A percentile compares a stretch with the other conserved stretches of the same genome.
Conservation (phyloP, 768 basidiomycete species). For the Nidularia sp. region DNA sequence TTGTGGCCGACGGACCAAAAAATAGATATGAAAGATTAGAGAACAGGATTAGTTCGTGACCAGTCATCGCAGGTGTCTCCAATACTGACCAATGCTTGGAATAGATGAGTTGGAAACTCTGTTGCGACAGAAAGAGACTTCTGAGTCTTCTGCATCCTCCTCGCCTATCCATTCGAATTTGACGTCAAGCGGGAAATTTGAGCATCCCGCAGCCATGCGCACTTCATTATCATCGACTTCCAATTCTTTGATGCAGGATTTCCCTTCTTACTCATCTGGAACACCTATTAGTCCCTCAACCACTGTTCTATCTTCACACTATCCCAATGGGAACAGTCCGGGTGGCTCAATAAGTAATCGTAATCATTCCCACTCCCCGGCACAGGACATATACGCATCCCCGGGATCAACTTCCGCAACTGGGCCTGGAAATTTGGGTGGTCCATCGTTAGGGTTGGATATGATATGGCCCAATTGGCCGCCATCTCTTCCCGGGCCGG, state of each 20-base stretch:
- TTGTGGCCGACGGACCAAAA: constrained; percentile 46
- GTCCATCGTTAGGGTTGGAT: constrained; percentile 25
- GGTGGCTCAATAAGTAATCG: constrained; percentile 7
- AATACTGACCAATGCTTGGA: neutral
- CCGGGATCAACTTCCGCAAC: constrained; percentile 5
- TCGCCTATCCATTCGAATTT: too few relatives aligned
- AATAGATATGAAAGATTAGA: constrained; percentile 63
- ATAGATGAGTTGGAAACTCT: constrained; percentile 66
- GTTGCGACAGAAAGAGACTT: constrained; percentile 53
- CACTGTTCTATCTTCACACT: constrained; percentile 4
- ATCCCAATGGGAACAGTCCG: constrained; percentile 6
- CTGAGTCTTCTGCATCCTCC: constrained; percentile 5
- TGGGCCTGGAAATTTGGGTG: constrained; percentile 4
- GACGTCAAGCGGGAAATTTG: too few relatives aligned
- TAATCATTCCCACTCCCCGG: constrained; percentile 19
- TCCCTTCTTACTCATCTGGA: constrained; percentile 2
- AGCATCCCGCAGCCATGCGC: constrained; percentile 1
- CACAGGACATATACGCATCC: constrained; percentile 13
- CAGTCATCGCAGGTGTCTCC: neutral
- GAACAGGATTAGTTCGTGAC: constrained; percentile 56
- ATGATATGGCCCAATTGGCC: constrained; percentile 61
- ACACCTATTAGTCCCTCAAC: constrained; percentile 3
- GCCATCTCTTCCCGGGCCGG: constrained; percentile 53
- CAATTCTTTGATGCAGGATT: neutral
- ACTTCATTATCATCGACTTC: neutral